Evolutionary conservation across 2,329 filamentous ascomycete species (phyloP).

Genomic region (Stemphylium beticola): DNA sequence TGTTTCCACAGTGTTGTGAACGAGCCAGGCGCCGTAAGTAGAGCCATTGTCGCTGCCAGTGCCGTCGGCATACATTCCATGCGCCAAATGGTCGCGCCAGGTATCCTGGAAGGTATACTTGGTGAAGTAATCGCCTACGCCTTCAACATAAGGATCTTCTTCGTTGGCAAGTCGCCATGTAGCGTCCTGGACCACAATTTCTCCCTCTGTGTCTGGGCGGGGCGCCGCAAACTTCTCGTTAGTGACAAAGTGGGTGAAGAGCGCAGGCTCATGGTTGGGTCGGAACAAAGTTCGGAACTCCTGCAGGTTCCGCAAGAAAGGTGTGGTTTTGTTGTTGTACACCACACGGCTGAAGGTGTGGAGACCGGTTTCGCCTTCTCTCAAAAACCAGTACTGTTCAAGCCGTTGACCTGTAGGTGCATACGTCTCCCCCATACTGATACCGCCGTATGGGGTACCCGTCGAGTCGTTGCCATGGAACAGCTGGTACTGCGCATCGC

Average conservation of each 20-base stretch:
- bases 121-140: conserved; percentile 68
- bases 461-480: conserved; percentile 59
- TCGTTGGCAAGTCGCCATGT: conserved; percentile 66
- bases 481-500: conserved; percentile 54
- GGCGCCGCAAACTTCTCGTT: conserved; percentile 62
- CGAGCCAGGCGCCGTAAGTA: conserved; percentile 66
- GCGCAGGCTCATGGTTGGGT: conserved; percentile 56
- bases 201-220: conserved; percentile 53
- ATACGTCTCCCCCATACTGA: conserved; percentile 66
- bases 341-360: conserved; percentile 66
- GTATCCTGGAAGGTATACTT: conserved; percentile 68
- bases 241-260: conserved; percentile 69
- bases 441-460: conserved; percentile 62
- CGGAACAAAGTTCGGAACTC: conserved; percentile 68
- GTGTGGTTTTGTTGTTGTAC: conserved; percentile 64
- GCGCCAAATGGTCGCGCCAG: conserved; percentile 64
- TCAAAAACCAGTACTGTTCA: conserved; percentile 70
- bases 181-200: conserved; percentile 65
- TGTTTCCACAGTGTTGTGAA: conserved; percentile 69
- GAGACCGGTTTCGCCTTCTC: conserved; percentile 67
- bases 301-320: conserved; percentile 64
- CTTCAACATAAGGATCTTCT: conserved; percentile 61
- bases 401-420: conserved; percentile 63
- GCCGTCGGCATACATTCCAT: conserved; percentile 62
- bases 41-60: conserved; percentile 57